Evolutionary conservation across 2,329 filamentous ascomycete genomes (phyloP).

Genomic region (Cadophora sp.): DNA sequence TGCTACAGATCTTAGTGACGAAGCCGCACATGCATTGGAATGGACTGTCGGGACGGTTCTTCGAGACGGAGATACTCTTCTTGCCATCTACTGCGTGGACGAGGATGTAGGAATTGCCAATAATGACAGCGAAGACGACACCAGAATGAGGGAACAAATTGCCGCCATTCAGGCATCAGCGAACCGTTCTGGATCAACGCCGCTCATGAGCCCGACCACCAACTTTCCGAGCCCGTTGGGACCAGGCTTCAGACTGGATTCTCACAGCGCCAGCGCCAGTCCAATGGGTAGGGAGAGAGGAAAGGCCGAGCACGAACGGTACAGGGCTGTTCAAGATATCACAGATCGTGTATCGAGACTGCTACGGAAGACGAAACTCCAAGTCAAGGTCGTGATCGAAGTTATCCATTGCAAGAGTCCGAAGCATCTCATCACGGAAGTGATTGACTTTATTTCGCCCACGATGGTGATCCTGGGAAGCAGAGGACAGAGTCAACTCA

Average conservation of each 20-base stretch:
- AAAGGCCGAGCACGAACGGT: slow-evolving; percentile 78
- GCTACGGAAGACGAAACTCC: slow-evolving; percentile 87
- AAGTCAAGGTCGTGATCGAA: slow-evolving; percentile 92
- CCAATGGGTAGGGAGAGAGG: slow-evolving; percentile 54
- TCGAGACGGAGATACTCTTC: slow-evolving; percentile 90
- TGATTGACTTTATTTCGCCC: slow-evolving; percentile 91
- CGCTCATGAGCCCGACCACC: slow-evolving; percentile 30
- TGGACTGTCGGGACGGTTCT: slow-evolving; percentile 98
- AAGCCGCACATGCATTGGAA: slow-evolving; percentile 92
- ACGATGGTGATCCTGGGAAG: slow-evolving; percentile 94
- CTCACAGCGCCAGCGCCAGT: slow-evolving; percentile 37
- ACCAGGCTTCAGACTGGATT: slow-evolving; percentile 33
- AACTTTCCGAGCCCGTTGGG: slow-evolving; percentile 35
- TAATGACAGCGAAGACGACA: slow-evolving; percentile 60
- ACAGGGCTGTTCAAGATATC: slow-evolving; percentile 81
- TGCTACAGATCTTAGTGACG: slow-evolving; percentile 93
- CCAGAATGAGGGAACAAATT: slow-evolving; percentile 76
- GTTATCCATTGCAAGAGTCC: slow-evolving; percentile 98
- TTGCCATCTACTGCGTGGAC: slow-evolving; percentile 92
- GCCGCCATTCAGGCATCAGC: slow-evolving; percentile 69
- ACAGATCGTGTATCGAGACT: slow-evolving; percentile 85
- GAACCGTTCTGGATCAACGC: slow-evolving; percentile 43
- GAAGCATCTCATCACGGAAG: slow-evolving; percentile 94
- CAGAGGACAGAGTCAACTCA: slow-evolving; percentile 87
- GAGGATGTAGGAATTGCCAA: slow-evolving; percentile 74